Conservation (phyloP, 225 moss, liverwort and hornwort genomes). For the Sphagnum contortum region DNA sequence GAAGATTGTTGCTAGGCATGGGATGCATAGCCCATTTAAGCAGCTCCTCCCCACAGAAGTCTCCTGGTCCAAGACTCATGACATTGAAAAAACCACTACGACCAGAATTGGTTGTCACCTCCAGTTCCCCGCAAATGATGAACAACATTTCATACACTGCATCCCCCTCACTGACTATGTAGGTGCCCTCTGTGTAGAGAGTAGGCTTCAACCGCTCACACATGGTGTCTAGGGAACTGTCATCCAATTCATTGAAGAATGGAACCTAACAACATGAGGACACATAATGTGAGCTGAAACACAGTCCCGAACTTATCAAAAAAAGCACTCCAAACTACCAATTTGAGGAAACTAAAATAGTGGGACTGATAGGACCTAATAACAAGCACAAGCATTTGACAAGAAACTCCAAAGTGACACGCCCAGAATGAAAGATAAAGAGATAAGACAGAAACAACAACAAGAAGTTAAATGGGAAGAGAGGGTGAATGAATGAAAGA, state of each 20-base stretch:
- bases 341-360: too few species aligned
- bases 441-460: too few species aligned
- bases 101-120: constrained; percentile 60
- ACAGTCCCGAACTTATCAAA: too few species aligned
- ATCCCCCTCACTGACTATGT: constrained; percentile 79
- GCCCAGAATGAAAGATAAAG: too few species aligned
- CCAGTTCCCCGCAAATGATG: constrained; percentile 78
- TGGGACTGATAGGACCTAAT: too few species aligned
- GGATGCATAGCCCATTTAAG: constrained; percentile 96
- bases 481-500: too few species aligned
- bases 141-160: constrained; percentile 93
- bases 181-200: constrained; percentile 64
- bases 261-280: constrained; percentile 54
- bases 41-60: constrained; percentile 87
- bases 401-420: too few species aligned
- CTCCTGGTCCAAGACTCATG: constrained; percentile 50
- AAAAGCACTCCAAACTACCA: too few species aligned
- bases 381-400: too few species aligned
- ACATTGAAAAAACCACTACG: constrained; percentile 58
- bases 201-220: constrained; percentile 79
- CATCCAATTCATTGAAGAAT: constrained; percentile 94
- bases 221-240: constrained; percentile 82
- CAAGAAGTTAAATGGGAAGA: too few species aligned
- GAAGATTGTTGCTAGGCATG: constrained; percentile 65
- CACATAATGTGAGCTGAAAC: background rate